A percentile compares a stretch with the other conserved stretches of the same genome.
These are phyloP conservation scores for Microsporum canis DNA, from an alignment of 2,329 filamentous ascomycete genomes.

Conservation along the genomic window DNA sequence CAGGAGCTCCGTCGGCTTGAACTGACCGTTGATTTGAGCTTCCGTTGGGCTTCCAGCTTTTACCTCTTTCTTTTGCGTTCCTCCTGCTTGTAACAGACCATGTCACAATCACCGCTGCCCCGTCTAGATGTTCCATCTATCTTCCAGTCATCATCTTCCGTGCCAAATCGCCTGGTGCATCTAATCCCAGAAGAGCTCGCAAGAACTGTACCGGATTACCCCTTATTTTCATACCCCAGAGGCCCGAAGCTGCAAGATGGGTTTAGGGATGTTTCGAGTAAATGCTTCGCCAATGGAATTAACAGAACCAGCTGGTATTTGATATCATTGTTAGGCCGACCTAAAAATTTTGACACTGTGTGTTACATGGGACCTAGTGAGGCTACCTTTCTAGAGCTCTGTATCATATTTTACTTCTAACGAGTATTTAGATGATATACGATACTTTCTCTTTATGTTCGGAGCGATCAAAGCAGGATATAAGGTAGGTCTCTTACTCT, in stretches of 20 bases:
- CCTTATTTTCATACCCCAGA: too few species aligned
- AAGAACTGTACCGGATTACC: too few species aligned
- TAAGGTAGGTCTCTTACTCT: neutral
- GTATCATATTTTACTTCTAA: neutral
- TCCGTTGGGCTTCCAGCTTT: too few species aligned
- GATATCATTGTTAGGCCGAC: neutral
- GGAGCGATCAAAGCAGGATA: constrained; percentile 2
- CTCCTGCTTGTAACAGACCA: too few species aligned
- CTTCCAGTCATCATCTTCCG: too few species aligned
- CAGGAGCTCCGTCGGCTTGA: too few species aligned
- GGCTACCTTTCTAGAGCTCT: neutral
- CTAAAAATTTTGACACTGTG: neutral
- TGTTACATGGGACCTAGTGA: neutral
- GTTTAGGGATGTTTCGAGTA: neutral
- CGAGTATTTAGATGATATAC: neutral
- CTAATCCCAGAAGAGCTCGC: too few species aligned
- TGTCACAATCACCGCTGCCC: too few species aligned
- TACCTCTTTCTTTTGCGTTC: too few species aligned
- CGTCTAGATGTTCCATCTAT: too few species aligned
- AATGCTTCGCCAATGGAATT: neutral
- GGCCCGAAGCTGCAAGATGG: neutral
- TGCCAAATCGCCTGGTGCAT: too few species aligned
- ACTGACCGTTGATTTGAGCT: too few species aligned
- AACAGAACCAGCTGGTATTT: constrained; percentile 3
- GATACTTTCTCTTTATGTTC: constrained; percentile 2